Conservation (phyloP, 257 asterid species). For the Capsicum rhomboideum region DNA sequence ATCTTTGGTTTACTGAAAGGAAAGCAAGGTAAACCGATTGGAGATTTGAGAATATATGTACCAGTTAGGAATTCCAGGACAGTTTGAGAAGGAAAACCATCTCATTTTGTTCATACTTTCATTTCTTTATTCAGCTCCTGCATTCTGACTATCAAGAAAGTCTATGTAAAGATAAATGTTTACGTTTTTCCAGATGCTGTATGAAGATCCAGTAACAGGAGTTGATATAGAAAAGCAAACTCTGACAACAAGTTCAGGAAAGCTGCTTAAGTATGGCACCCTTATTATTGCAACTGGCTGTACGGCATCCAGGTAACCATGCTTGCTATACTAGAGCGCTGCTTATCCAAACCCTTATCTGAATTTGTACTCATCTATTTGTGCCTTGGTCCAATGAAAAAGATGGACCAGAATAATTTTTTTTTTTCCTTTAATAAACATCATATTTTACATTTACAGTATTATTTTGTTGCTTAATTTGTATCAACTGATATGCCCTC, state of each 20-base stretch:
- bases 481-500: background rate
- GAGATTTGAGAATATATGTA: background rate
- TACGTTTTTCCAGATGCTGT: constrained; percentile 21
- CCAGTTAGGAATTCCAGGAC: background rate
- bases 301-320: constrained; percentile 28
- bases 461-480: background rate
- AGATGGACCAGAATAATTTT: background rate
- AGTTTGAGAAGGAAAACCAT: background rate
- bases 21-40: background rate
- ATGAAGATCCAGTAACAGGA: constrained; percentile 41
- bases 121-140: background rate
- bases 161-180: background rate
- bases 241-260: constrained; percentile 36
- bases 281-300: constrained; percentile 45
- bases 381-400: background rate
- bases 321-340: background rate
- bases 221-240: constrained; percentile 36
- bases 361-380: background rate
- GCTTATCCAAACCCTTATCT: background rate
- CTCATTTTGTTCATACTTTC: background rate
- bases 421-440: background rate
- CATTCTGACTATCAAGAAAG: background rate
- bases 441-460: background rate
- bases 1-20: background rate
- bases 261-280: constrained; percentile 40